Percentiles rank a stretch among this genome's conserved stretches.
Evolutionary conservation across 2,329 filamentous ascomycete species (phyloP).

Genomic region (Penicillium sp.): DNA sequence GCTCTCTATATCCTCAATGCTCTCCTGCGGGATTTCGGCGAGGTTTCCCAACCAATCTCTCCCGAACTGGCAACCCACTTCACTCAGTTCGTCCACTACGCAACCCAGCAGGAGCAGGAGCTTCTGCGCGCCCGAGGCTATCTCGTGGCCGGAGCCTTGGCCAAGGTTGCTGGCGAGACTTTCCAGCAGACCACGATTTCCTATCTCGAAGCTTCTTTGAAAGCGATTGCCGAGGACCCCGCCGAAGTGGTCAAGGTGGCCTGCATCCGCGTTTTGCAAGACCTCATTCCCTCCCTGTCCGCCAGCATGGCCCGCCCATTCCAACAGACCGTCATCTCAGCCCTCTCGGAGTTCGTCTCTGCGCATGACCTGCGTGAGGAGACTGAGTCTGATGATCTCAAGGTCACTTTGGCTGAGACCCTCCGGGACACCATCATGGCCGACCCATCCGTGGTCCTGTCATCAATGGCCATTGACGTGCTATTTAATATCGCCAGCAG

Average conservation of each 20-base stretch:
- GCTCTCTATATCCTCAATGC: conserved; percentile 83
- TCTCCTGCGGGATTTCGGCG: conserved; percentile 78
- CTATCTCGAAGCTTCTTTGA: conserved; percentile 63
- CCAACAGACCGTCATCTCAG: conserved; percentile 63
- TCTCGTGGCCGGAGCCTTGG: conserved; percentile 78
- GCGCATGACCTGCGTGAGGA: conserved; percentile 80
- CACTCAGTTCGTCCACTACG: conserved; percentile 76
- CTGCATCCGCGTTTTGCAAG: conserved; percentile 83
- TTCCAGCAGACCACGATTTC: conserved; percentile 47
- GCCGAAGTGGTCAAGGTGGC: conserved; percentile 91
- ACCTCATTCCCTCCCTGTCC: conserved; percentile 60
- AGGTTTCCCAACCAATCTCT: conserved; percentile 71
- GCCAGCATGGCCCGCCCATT: conserved; percentile 53
- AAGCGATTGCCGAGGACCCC: conserved; percentile 72
- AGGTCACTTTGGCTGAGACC: conserved; percentile 86
- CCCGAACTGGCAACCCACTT: conserved; percentile 71
- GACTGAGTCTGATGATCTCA: conserved; percentile 85
- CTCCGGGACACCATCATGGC: conserved; percentile 80
- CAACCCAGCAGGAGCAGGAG: conserved; percentile 69
- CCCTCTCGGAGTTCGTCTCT: conserved; percentile 72
- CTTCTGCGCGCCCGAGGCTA: conserved; percentile 86
- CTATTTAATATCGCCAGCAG: conserved; percentile 88
- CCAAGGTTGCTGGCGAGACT: conserved; percentile 64
- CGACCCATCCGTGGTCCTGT: conserved; percentile 73
- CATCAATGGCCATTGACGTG: conserved; percentile 71